Percentiles rank a stretch among this genome's conserved stretches.
Conservation (phyloP, 495 filamentous ascomycete species). For the Talaromyces ruber region DNA sequence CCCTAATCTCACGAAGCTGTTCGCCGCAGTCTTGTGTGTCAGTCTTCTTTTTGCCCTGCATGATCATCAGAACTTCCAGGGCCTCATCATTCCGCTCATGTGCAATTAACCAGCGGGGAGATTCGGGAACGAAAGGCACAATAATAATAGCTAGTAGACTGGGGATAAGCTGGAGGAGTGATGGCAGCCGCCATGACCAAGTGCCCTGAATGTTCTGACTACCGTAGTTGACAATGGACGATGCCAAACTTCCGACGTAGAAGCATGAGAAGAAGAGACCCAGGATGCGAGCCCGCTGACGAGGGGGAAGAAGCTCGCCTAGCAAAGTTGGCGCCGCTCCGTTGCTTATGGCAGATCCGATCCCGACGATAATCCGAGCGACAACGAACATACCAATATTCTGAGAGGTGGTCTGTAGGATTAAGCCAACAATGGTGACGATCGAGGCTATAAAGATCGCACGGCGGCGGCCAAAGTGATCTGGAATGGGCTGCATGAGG, state of each 20-base stretch:
- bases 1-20: no score
- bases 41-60: not conserved
- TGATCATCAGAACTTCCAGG: constrained; percentile 19
- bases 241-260: constrained; percentile 45
- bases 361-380: constrained; percentile 58
- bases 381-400: constrained; percentile 53
- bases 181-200: constrained; percentile 54
- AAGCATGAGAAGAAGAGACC: constrained; percentile 49
- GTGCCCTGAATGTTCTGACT: constrained; percentile 17
- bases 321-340: constrained; percentile 69
- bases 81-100: constrained; percentile 27
- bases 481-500: not conserved
- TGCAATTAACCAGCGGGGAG: constrained; percentile 34
- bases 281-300: constrained; percentile 51
- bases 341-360: constrained; percentile 57
- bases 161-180: constrained; percentile 47
- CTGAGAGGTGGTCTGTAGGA: constrained; percentile 53
- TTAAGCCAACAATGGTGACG: constrained; percentile 61
- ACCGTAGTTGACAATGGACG: constrained; percentile 56
- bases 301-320: constrained; percentile 65
- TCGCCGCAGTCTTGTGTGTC: not conserved
- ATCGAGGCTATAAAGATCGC: constrained; percentile 61
- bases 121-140: constrained; percentile 25
- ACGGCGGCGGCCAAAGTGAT: constrained; percentile 50
- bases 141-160: constrained; percentile 23